Evolutionary conservation across 345 rosid species (phyloP).

Genomic region (Camelina neglecta): DNA sequence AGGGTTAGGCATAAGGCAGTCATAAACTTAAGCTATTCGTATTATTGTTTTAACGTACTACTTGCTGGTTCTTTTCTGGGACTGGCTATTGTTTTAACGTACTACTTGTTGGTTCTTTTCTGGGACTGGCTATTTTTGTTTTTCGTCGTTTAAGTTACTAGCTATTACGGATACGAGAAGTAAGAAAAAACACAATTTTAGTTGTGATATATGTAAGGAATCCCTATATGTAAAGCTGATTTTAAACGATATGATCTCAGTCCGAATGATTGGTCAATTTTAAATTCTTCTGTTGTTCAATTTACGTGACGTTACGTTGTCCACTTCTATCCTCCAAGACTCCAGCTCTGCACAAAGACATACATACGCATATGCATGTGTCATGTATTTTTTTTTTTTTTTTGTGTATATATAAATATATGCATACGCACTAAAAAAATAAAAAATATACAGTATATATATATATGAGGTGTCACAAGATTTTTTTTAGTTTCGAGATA

Average conservation of each 20-base stretch:
- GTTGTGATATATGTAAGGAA: neutral
- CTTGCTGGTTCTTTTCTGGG: no score
- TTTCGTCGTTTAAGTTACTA: no score
- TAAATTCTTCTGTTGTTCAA: neutral
- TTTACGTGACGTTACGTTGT: conserved; percentile 4
- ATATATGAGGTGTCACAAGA: no score
- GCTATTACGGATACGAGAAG: no score
- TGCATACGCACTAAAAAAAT: neutral
- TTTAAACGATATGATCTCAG: conserved; percentile 15
- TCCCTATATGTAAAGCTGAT: conserved; percentile 8
- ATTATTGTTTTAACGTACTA: no score
- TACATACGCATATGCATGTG: conserved; percentile 22
- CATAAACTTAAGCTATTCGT: neutral
- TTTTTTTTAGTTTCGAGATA: neutral
- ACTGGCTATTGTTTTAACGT: no score
- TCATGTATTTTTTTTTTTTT: conserved; percentile 1
- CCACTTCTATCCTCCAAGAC: conserved; percentile 21
- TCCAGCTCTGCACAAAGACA: conserved; percentile 30
- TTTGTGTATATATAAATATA: neutral
- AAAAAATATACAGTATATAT: no score
- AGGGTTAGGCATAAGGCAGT: no score
- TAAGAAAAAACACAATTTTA: no score
- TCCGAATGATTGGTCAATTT: conserved; percentile 10
- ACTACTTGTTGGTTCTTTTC: no score
- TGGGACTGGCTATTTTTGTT: no score